Conservation (phyloP, 441 rosid genomes). For the Corymbia calophylla region DNA sequence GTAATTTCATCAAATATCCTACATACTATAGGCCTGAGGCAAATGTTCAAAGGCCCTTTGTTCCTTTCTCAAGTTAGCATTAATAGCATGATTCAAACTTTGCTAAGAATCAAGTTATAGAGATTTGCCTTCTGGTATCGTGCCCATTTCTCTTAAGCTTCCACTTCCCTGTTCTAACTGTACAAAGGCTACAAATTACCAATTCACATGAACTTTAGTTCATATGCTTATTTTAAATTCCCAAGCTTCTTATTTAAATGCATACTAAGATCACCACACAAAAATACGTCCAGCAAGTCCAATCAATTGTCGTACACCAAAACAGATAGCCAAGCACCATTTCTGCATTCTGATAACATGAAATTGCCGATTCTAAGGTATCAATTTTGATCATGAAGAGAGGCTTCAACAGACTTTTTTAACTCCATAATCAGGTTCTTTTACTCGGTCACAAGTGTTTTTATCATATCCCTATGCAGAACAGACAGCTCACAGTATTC, state of each 20-base stretch:
- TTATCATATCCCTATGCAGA: background rate
- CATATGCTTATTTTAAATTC: background rate
- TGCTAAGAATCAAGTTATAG: background rate
- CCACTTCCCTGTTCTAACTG: background rate
- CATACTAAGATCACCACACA: background rate
- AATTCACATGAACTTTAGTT: background rate
- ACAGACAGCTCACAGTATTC: background rate
- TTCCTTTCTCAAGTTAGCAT: background rate
- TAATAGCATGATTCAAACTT: background rate
- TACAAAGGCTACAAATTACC: background rate
- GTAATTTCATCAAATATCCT: background rate
- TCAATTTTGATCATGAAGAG: background rate
- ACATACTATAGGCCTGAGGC: background rate
- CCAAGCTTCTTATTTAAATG: background rate
- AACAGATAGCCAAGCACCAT: background rate
- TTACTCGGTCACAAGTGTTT: background rate
- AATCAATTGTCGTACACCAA: background rate
- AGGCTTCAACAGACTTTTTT: background rate
- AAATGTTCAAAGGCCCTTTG: background rate
- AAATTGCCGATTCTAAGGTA: background rate
- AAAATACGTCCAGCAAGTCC: background rate
- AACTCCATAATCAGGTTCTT: background rate
- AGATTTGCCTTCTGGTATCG: background rate
- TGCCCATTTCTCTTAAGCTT: background rate
- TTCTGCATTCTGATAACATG: background rate